Evolutionary conservation across 2,329 filamentous ascomycete species (phyloP).

Genomic region (Microcyclospora pomicola): DNA sequence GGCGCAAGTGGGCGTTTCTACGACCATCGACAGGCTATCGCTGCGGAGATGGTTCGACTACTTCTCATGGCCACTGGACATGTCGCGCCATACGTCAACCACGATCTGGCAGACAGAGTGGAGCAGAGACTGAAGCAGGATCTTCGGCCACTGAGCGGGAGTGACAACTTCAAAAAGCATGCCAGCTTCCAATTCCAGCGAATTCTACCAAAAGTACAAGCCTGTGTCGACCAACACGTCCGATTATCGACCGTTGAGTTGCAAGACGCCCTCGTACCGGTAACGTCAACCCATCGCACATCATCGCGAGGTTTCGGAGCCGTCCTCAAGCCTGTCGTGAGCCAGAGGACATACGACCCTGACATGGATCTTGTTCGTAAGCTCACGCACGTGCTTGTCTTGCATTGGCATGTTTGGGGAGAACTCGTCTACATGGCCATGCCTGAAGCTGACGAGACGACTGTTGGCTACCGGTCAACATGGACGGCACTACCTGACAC

Average conservation of each 20-base stretch:
- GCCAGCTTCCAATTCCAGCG: conserved; percentile 19
- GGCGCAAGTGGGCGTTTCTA: conserved; percentile 25
- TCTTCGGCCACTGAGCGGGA: conserved; percentile 14
- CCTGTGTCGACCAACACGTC: conserved; percentile 20
- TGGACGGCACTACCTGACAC: conserved; percentile 9
- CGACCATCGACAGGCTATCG: conserved; percentile 29
- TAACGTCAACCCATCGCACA: conserved; percentile 3
- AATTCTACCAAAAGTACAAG: conserved; percentile 23
- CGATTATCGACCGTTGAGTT: conserved; percentile 29
- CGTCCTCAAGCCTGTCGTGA: conserved; percentile 11
- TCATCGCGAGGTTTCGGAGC: conserved; percentile 16
- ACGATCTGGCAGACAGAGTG: conserved; percentile 20
- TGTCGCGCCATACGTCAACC: conserved; percentile 1
- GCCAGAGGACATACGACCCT: conserved; percentile 11
- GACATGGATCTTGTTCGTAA: conserved; percentile 54
- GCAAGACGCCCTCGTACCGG: conserved; percentile 28
- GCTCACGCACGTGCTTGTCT: conserved; percentile 65
- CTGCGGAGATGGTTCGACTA: conserved; percentile 32
- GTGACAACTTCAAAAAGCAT: conserved; percentile 15
- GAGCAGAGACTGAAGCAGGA: conserved; percentile 23
- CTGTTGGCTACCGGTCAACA: too few species aligned
- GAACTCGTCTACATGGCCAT: conserved; percentile 49
- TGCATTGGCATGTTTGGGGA: conserved; percentile 86
- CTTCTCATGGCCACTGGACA: conserved; percentile 23
- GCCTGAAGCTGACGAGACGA: conserved; percentile 2